phyloP scores from a whole-genome alignment of 2,329 filamentous ascomycete genomes.

The Pestalotiopsis sp. region DNA sequence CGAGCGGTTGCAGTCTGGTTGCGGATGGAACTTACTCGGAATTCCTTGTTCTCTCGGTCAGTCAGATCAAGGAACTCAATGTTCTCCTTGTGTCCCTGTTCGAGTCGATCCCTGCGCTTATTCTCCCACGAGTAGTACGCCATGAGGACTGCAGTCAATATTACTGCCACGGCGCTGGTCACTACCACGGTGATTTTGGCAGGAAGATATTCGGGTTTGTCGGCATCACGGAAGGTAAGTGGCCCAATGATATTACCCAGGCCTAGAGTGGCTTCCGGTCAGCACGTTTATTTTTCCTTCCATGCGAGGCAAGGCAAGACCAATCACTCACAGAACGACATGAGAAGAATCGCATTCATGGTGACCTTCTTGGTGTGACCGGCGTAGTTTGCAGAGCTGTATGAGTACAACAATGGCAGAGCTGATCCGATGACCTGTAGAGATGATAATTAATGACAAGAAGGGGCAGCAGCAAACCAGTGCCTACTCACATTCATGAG shows the following conservation, averaged over 20 bases:
- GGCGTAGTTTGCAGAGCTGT: conserved; percentile 39
- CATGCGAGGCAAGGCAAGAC: neutral
- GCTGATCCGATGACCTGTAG: conserved; percentile 39
- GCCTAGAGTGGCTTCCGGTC: conserved; percentile 18
- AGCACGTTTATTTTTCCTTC: neutral
- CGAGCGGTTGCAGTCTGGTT: neutral
- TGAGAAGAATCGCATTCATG: conserved; percentile 49
- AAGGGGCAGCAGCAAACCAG: neutral
- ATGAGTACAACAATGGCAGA: conserved; percentile 41
- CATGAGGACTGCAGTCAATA: conserved; percentile 47
- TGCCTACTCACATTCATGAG: conserved; percentile 37
- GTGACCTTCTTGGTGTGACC: conserved; percentile 59
- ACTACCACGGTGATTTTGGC: conserved; percentile 45
- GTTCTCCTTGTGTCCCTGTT: conserved; percentile 25
- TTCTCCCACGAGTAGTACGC: conserved; percentile 55
- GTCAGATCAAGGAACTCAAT: conserved; percentile 35
- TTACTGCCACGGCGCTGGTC: conserved; percentile 44
- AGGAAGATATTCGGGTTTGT: conserved; percentile 40
- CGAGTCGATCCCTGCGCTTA: conserved; percentile 32
- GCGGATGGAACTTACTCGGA: conserved; percentile 17
- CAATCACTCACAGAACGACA: conserved; percentile 32
- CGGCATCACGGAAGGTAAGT: conserved; percentile 37
- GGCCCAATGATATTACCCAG: conserved; percentile 46
- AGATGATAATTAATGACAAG: neutral
- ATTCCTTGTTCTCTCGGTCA: conserved; percentile 33